Evolutionary conservation across 208 protist genomes (phyloP).

Genomic region (Acanthamoeba pearcei): DNA sequence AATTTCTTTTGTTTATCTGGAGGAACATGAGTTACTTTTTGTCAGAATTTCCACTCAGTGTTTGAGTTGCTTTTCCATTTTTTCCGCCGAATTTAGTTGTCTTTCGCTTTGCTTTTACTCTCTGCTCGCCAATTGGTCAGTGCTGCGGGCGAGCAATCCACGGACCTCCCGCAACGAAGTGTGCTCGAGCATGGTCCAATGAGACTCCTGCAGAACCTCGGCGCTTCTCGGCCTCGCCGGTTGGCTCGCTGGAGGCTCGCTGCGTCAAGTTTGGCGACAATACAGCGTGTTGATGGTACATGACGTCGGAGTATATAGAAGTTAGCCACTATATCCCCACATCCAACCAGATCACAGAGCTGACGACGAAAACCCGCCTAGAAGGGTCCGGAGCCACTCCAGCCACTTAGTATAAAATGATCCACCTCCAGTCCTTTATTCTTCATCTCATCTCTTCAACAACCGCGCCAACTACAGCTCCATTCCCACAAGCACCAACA

Average conservation of each 20-base stretch:
- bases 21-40: too few species aligned
- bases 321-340: not conserved
- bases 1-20: too few species aligned
- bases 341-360: not conserved
- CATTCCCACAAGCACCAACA: constrained; percentile 1
- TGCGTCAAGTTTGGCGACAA: not conserved
- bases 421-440: not conserved
- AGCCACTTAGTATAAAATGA: not conserved
- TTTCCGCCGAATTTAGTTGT: too few species aligned
- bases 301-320: not conserved
- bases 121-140: not conserved
- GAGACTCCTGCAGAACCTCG: too few species aligned
- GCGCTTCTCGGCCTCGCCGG: not conserved
- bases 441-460: not conserved
- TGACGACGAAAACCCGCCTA: not conserved
- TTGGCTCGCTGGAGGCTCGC: not conserved
- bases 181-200: not conserved
- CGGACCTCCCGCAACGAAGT: not conserved
- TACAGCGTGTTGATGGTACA: not conserved
- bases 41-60: too few species aligned
- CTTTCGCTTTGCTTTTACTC: not conserved
- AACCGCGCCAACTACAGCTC: not conserved
- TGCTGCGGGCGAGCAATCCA: not conserved
- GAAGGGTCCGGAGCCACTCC: not conserved
- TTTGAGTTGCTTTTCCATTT: too few species aligned